These are phyloP conservation scores for Fusarium robinianum DNA, from an alignment of 2,329 filamentous ascomycete genomes.

Conservation along the genomic window DNA sequence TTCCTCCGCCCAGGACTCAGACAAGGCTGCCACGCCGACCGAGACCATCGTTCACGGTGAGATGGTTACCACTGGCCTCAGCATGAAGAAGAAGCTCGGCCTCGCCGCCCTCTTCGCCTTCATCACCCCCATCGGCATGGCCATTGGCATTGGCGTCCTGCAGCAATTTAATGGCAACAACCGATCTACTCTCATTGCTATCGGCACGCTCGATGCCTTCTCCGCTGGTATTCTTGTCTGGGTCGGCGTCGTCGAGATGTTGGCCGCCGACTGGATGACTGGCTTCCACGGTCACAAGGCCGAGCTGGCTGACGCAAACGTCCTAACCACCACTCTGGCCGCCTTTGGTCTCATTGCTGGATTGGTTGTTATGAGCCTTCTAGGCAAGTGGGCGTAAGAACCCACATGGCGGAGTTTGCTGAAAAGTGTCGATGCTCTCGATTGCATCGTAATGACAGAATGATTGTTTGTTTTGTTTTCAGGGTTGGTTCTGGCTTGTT, in stretches of 20 bases:
- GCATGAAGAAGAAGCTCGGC: conserved; percentile 57
- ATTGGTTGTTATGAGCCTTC: conserved; percentile 69
- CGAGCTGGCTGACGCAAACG: conserved; percentile 58
- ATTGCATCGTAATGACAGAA: conserved; percentile 3
- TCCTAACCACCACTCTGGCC: conserved; percentile 54
- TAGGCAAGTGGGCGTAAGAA: conserved; percentile 78
- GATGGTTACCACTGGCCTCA: conserved; percentile 32
- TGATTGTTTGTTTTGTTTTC: conserved; percentile 9
- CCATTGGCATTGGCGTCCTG: conserved; percentile 75
- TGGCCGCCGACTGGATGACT: conserved; percentile 72
- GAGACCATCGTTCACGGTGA: conserved; percentile 27
- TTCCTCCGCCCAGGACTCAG: conserved; percentile 25
- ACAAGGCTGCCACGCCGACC: conserved; percentile 36
- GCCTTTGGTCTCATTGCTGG: conserved; percentile 62
- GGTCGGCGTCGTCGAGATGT: conserved; percentile 81
- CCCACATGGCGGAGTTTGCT: neutral
- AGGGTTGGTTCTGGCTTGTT: conserved; percentile 12
- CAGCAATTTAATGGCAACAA: conserved; percentile 75
- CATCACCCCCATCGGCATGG: conserved; percentile 79
- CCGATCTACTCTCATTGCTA: conserved; percentile 67
- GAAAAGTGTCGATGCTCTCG: too few species aligned
- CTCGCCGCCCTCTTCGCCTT: conserved; percentile 69
- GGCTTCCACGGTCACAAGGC: conserved; percentile 46
- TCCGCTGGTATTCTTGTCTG: conserved; percentile 78
- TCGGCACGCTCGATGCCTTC: conserved; percentile 74